Evolutionary conservation across 306 rosid genomes (phyloP).

Genomic region (Corylus avellana): DNA sequence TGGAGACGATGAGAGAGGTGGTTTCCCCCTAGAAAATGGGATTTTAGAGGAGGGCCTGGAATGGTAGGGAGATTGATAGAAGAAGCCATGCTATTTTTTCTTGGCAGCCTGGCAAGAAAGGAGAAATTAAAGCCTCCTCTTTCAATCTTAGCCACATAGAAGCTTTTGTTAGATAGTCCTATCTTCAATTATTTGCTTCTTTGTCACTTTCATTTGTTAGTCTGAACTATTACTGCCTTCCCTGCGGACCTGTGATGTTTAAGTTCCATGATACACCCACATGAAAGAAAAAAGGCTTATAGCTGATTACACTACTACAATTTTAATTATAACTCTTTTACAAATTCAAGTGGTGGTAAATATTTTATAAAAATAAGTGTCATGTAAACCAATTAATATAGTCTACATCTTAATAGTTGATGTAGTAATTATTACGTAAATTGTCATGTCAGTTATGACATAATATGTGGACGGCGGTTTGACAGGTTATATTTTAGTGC

Average conservation of each 20-base stretch:
- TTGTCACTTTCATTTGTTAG: neutral
- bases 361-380: too few relatives aligned
- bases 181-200: conserved; percentile 29
- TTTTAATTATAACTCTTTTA: too few relatives aligned
- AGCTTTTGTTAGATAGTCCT: conserved; percentile 24
- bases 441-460: too few relatives aligned
- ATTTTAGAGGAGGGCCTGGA: conserved; percentile 42
- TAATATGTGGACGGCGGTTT: too few relatives aligned
- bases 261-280: too few relatives aligned
- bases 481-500: too few relatives aligned
- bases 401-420: too few relatives aligned
- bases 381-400: too few relatives aligned
- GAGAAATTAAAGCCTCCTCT: conserved; percentile 4
- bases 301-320: too few relatives aligned
- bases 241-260: too few relatives aligned
- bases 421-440: too few relatives aligned
- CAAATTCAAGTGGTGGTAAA: too few relatives aligned
- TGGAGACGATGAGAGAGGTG: conserved; percentile 34
- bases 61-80: conserved; percentile 46
- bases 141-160: conserved; percentile 29
- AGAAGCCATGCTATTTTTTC: conserved; percentile 48
- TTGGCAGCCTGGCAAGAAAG: conserved; percentile 18
- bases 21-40: conserved; percentile 60
- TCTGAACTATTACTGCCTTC: neutral
- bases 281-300: neutral